Conservation (phyloP, 768 basidiomycete species). For the Guyanaporus albipodus region DNA sequence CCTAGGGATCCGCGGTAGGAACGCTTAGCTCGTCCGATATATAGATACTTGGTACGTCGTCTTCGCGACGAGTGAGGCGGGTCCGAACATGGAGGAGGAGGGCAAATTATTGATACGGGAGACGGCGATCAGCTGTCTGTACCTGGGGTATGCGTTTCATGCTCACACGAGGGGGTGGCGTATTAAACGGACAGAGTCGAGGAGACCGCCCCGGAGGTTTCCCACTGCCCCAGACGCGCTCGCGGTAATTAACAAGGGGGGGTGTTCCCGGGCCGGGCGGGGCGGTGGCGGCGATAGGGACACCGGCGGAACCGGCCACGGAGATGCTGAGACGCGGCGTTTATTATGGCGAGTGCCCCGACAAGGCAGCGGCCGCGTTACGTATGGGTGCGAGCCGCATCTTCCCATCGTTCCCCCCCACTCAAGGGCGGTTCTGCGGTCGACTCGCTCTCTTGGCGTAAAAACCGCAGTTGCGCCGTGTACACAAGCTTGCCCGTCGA, state of each 20-base stretch:
- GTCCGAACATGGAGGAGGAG: constrained; percentile 18
- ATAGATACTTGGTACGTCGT: too few relatives aligned
- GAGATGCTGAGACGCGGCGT: too few relatives aligned
- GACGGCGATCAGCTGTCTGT: constrained; percentile 30
- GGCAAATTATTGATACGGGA: constrained; percentile 9
- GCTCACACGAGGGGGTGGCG: constrained; percentile 21
- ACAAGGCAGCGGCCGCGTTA: too few relatives aligned
- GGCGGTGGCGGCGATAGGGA: too few relatives aligned
- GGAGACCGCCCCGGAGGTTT: constrained; percentile 4
- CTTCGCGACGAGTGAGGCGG: background rate
- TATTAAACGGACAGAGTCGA: constrained; percentile 1
- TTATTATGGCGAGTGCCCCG: too few relatives aligned
- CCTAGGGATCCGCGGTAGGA: constrained; percentile 26
- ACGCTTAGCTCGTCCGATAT: background rate
- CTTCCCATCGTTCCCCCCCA: background rate
- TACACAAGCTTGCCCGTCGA: too few relatives aligned
- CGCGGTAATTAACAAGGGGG: too few relatives aligned
- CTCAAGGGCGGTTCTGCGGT: background rate
- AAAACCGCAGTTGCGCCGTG: background rate
- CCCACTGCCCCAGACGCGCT: too few relatives aligned
- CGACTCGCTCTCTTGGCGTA: background rate
- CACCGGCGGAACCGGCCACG: too few relatives aligned
- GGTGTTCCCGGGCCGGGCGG: too few relatives aligned
- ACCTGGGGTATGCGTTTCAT: constrained; percentile 13
- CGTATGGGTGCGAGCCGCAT: too few relatives aligned